Evolutionary conservation across 495 filamentous ascomycete species (phyloP).

Genomic region (Penicillium manginii): DNA sequence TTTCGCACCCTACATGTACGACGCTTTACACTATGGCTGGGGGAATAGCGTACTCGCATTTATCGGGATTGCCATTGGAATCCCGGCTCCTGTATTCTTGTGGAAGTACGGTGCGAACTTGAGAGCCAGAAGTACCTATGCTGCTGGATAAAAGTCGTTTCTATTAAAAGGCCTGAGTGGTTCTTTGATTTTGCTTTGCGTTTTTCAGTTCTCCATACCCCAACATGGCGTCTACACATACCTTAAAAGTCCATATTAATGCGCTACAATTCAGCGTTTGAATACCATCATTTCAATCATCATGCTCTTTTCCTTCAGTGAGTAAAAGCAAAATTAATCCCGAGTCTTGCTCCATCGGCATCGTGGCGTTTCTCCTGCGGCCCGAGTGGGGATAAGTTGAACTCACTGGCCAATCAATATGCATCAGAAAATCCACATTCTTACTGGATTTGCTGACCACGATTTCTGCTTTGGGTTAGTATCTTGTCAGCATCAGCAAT

Average conservation of each 20-base stretch:
- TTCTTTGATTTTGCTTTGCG: neutral
- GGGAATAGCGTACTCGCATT: constrained; percentile 66
- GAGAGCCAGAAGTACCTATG: constrained; percentile 67
- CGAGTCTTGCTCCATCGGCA: neutral
- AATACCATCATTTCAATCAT: neutral
- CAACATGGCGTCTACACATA: neutral
- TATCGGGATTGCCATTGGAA: constrained; percentile 54
- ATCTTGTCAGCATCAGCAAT: constrained; percentile 1
- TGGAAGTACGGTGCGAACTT: constrained; percentile 62
- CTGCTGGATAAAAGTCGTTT: constrained; percentile 52
- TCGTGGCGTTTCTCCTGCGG: neutral
- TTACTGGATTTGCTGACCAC: neutral
- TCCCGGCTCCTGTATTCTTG: constrained; percentile 63
- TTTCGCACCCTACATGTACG: constrained; percentile 70
- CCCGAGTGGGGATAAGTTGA: neutral
- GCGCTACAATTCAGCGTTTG: neutral
- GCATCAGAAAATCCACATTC: neutral
- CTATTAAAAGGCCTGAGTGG: neutral
- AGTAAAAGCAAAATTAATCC: neutral
- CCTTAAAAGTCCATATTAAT: neutral
- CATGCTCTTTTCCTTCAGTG: neutral
- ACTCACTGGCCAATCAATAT: neutral
- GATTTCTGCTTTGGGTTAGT: neutral
- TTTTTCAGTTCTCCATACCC: neutral
- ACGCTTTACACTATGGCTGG: constrained; percentile 62